Evolutionary conservation across 75 land plant species (phyloP), one percentile per base, ranked within the genome.

Genomic region (Azolla pinnata): DNA sequence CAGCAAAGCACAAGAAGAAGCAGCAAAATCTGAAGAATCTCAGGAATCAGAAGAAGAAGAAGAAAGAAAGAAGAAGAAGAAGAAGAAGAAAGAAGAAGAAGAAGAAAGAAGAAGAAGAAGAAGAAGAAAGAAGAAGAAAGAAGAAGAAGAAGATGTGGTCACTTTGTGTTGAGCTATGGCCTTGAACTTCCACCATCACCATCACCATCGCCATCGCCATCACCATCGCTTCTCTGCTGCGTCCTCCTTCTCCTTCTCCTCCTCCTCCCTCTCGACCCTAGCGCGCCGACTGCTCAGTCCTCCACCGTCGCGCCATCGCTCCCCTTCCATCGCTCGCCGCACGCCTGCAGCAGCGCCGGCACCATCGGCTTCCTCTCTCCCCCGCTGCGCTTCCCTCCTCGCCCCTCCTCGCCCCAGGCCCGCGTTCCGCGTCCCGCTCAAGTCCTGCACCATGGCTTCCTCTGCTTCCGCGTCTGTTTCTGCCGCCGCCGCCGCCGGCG

Each of bases 361-460:
- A 38, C 12, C 42, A 8, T 14, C n/a, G 49, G 23, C 21, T 46
- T 4, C 14, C 4, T 14, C 14, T 3, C 17, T 23, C 49, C n/a
- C 3, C 2, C 17, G 14, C n/a, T 14, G 23, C 23, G 2, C 49
- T 46, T 46, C 49, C 2, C 14, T 46, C 23, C 49, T 18, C 23
- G 10, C 17, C 49, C n/a, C 2, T 4, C 14, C 23, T 14, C 49
- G n/a, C 12, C 14, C 2, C 49, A 2, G n/a, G n/a, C 49, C n/a
- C 3, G 4, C 49, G 21, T 4, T 46, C 21, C 14, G 2, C 49
- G 21, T 46, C 49, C 14, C 49, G 12, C 14, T 14, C 14, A 14
- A 17, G 24, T 52, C 27, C 29, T 27, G 54, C 29, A 52, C 54
- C 29, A 52, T 52, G 54, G 54, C 29, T 52, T 23, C 54, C 14